These are phyloP conservation scores for Fusarium oxysporum DNA, from an alignment of 2,329 filamentous ascomycete genomes.

Conservation along the genomic window DNA sequence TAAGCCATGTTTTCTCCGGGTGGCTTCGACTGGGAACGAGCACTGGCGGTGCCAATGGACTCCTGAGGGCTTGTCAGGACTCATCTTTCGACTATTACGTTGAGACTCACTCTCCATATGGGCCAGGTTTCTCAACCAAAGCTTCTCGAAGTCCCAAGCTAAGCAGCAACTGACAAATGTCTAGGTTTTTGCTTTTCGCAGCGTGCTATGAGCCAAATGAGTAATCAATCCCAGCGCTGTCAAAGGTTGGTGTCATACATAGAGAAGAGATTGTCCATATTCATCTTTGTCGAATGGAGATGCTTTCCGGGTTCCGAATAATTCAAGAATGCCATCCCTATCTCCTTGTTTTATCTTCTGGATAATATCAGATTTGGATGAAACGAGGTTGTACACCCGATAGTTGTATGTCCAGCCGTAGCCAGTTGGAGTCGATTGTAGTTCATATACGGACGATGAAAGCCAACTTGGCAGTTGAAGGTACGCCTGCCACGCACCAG, in stretches of 20 bases:
- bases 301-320: conserved; percentile 36
- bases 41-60: conserved; percentile 1
- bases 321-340: conserved; percentile 25
- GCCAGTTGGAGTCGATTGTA: conserved; percentile 22
- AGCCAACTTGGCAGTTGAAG: conserved; percentile 43
- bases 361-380: conserved; percentile 28
- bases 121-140: background rate
- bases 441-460: conserved; percentile 27
- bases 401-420: conserved; percentile 8
- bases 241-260: conserved; percentile 19
- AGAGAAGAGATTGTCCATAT: conserved; percentile 16
- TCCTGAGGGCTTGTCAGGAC: conserved; percentile 7
- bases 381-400: conserved; percentile 40
- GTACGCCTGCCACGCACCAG: conserved; percentile 38
- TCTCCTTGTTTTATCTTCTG: conserved; percentile 24
- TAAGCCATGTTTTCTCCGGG: background rate
- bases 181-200: background rate
- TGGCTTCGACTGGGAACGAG: background rate
- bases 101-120: no score
- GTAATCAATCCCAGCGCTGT: background rate
- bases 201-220: conserved; percentile 10
- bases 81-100: no score
- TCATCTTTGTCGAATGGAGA: conserved; percentile 43
- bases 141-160: conserved; percentile 25
- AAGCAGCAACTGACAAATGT: conserved; percentile 29